These are phyloP conservation scores for Casaregolazyma suthepensis DNA, from an alignment of 1,139 yeast species.

Conservation along the genomic window DNA sequence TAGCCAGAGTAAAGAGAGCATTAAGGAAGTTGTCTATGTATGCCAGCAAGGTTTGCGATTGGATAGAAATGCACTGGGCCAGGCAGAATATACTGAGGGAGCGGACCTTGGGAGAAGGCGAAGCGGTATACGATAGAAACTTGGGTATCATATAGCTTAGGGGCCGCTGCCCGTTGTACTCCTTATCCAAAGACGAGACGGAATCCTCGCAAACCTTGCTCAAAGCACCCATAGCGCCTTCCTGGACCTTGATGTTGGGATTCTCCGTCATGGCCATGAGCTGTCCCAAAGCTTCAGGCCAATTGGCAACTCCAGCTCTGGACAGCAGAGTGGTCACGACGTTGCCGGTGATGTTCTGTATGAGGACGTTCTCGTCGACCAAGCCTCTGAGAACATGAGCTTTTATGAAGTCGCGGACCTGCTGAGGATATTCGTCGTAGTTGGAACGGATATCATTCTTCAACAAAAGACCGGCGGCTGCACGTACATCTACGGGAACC, in stretches of 20 bases:
- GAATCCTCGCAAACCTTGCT: constrained; percentile 87
- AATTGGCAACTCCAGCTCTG: constrained; percentile 59
- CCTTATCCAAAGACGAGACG: constrained; percentile 50
- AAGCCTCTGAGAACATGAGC: constrained; percentile 65
- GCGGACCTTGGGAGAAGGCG: constrained; percentile 45
- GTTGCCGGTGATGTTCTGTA: constrained; percentile 84
- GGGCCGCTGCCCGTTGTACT: constrained; percentile 61
- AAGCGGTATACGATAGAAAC: constrained; percentile 45
- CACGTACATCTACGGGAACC: constrained; percentile 56
- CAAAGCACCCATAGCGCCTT: constrained; percentile 77
- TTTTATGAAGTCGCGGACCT: constrained; percentile 50
- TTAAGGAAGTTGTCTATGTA: constrained; percentile 61
- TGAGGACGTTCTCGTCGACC: constrained; percentile 50
- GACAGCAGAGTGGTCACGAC: constrained; percentile 79
- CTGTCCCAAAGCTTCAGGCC: constrained; percentile 72
- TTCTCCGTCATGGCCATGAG: constrained; percentile 53
- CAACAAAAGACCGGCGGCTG: constrained; percentile 81
- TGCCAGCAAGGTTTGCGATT: constrained; percentile 57
- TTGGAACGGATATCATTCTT: constrained; percentile 58
- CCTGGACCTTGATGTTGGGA: constrained; percentile 41
- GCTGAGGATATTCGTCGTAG: constrained; percentile 27
- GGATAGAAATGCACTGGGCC: constrained; percentile 67
- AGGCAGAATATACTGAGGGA: constrained; percentile 66
- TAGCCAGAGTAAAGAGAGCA: constrained; percentile 57
- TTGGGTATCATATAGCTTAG: constrained; percentile 60